Conservation (phyloP, 2,329 filamentous ascomycete genomes). For the Endocalyx cinctus region DNA sequence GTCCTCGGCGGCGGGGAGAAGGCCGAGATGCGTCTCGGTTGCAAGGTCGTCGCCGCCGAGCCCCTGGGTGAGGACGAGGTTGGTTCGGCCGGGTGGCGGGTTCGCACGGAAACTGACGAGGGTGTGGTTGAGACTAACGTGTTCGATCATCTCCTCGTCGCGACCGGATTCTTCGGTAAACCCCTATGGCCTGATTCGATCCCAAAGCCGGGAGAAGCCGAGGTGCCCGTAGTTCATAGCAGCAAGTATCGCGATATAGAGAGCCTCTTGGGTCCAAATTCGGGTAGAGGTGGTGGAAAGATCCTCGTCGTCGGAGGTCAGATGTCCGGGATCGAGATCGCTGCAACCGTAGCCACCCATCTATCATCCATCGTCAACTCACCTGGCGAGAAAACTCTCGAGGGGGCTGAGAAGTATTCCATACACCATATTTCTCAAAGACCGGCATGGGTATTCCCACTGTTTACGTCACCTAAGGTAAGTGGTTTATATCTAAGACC, state of each 20-base stretch:
- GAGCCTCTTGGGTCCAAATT: constrained; percentile 39
- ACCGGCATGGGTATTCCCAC: constrained; percentile 68
- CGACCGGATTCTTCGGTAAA: constrained; percentile 71
- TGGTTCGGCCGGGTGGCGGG: constrained; percentile 37
- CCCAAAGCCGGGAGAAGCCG: constrained; percentile 23
- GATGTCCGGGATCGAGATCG: constrained; percentile 77
- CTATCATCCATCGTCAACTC: constrained; percentile 60
- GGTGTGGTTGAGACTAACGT: constrained; percentile 36
- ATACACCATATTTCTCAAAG: constrained; percentile 66
- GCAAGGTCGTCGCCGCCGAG: constrained; percentile 38
- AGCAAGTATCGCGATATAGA: constrained; percentile 57
- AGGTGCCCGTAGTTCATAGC: constrained; percentile 63
- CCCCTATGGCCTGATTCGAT: constrained; percentile 47
- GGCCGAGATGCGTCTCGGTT: constrained; percentile 44
- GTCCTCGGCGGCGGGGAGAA: constrained; percentile 38
- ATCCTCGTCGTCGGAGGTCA: constrained; percentile 75
- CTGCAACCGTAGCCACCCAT: constrained; percentile 66
- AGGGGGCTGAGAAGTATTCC: constrained; percentile 44
- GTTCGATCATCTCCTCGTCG: constrained; percentile 70
- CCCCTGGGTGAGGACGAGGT: constrained; percentile 24
- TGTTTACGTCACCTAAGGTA: constrained; percentile 49
- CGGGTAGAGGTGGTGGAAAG: constrained; percentile 43
- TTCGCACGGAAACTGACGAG: constrained; percentile 31
- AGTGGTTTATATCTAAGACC: no score
- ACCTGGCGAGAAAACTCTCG: constrained; percentile 36